phyloP scores from a whole-genome alignment of 148 eudicot genomes.

The Camellia sinensis region DNA sequence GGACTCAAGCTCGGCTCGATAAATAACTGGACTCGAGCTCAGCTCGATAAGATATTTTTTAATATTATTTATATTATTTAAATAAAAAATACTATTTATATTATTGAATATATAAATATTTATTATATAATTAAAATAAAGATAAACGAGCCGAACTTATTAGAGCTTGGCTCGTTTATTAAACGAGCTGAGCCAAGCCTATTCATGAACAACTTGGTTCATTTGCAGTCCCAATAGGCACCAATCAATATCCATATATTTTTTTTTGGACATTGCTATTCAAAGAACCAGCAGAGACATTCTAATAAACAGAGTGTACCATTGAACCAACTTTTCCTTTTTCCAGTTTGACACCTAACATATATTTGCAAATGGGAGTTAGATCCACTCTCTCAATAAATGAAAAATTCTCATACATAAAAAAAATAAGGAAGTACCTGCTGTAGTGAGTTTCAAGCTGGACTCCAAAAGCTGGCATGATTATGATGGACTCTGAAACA shows the following conservation, averaged over 20 bases:
- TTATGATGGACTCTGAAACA: constrained; percentile 72
- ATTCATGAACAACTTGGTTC: no score
- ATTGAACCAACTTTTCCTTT: background rate
- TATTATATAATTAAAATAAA: no score
- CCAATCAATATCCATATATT: background rate
- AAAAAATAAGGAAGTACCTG: constrained; percentile 44
- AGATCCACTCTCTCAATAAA: background rate
- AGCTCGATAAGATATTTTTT: no score
- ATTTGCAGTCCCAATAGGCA: no score
- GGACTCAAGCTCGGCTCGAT: no score
- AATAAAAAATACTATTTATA: no score
- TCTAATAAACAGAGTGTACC: background rate
- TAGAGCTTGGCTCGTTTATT: no score
- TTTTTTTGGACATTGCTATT: background rate
- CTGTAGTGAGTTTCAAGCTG: constrained; percentile 84
- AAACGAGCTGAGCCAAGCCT: no score
- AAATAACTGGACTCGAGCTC: no score
- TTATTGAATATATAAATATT: no score
- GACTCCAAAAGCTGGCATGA: constrained; percentile 78
- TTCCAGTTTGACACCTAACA: background rate
- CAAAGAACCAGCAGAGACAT: background rate
- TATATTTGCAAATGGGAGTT: background rate
- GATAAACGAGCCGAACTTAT: no score
- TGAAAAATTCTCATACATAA: background rate
- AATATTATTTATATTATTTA: no score